phyloP scores from a whole-genome alignment of 2,329 filamentous ascomycete species.

The Talaromyces sp. region DNA sequence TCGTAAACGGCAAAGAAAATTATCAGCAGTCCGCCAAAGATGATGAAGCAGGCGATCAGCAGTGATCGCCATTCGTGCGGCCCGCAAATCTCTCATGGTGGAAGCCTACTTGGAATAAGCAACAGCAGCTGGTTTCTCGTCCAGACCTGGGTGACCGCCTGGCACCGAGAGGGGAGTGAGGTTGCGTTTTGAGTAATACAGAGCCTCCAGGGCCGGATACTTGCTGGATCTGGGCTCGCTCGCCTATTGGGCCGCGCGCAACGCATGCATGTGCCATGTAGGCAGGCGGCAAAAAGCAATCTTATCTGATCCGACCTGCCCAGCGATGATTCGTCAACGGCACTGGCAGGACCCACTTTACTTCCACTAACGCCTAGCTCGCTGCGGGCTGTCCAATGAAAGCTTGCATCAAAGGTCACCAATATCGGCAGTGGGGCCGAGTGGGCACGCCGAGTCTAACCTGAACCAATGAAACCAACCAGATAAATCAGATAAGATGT shows the following conservation, averaged over 20 bases:
- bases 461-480: not conserved
- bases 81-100: not conserved
- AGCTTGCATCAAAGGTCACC: too few species aligned
- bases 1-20: slow-evolving; percentile 51
- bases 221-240: not conserved
- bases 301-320: not conserved
- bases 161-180: not conserved
- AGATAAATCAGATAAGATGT: not conserved
- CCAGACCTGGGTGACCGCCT: slow-evolving; percentile 4
- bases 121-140: slow-evolving; percentile 2
- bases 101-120: slow-evolving; percentile 3
- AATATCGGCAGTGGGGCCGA: not conserved
- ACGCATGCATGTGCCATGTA: not conserved
- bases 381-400: not conserved
- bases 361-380: too few species aligned
- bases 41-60: slow-evolving; percentile 44
- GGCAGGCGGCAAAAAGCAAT: not conserved
- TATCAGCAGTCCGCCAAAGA: slow-evolving; percentile 50
- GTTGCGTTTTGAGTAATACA: not conserved
- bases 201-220: not conserved
- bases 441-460: not conserved
- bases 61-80: slow-evolving; percentile 36
- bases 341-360: not conserved
- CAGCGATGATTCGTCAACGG: not conserved
- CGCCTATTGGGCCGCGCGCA: not conserved